phyloP scores from a whole-genome alignment of 2,329 filamentous ascomycete species.

The Penicillium sp. region DNA sequence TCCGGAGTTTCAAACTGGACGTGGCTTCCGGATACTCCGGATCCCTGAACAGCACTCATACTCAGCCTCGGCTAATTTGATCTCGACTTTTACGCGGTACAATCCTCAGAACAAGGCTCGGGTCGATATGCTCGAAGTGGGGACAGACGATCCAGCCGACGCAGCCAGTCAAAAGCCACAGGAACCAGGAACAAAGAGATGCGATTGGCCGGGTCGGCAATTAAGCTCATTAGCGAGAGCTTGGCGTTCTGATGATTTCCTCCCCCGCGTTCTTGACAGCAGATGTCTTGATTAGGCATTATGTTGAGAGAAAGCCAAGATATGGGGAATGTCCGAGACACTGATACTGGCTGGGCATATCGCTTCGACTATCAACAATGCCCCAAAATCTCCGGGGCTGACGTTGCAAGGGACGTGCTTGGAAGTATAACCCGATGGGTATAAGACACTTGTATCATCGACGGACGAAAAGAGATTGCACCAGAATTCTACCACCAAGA shows the following conservation, averaged over 20 bases:
- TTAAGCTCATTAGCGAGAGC: neutral
- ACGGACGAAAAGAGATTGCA: neutral
- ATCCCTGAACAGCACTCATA: neutral
- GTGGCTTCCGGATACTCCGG: neutral
- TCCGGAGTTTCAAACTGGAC: neutral
- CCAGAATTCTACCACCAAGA: neutral
- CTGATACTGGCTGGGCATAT: neutral
- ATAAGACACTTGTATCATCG: neutral
- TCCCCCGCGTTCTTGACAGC: constrained; percentile 8
- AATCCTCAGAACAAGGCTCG: neutral
- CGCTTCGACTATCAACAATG: neutral
- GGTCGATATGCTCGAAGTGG: neutral
- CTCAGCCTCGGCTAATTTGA: neutral
- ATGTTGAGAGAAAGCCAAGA: neutral
- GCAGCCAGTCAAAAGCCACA: neutral
- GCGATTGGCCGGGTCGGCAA: constrained; percentile 11
- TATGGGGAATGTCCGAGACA: neutral
- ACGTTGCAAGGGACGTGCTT: neutral
- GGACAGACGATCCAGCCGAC: neutral
- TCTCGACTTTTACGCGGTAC: neutral
- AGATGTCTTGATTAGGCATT: neutral
- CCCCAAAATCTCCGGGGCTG: neutral
- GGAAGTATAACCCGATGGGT: neutral
- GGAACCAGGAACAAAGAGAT: neutral
- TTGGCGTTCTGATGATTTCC: constrained; percentile 1